phyloP scores from a whole-genome alignment of 169 alveolate genomes.

The Neospora caninum region DNA sequence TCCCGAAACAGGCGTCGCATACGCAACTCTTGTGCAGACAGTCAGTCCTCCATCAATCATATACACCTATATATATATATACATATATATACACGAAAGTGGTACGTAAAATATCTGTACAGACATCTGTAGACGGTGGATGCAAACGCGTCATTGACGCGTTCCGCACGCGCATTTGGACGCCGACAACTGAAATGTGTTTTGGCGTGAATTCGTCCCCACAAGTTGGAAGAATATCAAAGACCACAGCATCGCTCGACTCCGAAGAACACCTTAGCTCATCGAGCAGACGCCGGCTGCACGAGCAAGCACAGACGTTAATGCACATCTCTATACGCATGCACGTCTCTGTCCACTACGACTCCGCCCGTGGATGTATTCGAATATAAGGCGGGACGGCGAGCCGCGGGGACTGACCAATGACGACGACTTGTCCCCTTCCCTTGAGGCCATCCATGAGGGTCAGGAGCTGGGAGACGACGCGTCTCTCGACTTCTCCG shows the following conservation, averaged over 20 bases:
- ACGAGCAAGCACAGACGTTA: no score
- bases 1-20: background rate
- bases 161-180: background rate
- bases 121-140: background rate
- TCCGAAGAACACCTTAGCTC: no score
- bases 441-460: constrained; percentile 99
- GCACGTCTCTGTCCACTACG: background rate
- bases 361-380: background rate
- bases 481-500: constrained; percentile 99
- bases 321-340: background rate
- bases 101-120: background rate
- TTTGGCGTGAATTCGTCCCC: no score
- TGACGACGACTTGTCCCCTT: constrained; percentile 98
- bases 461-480: constrained; percentile 98
- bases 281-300: no score
- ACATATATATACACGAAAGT: background rate
- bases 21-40: background rate
- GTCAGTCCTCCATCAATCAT: background rate
- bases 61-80: background rate
- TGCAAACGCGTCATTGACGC: background rate
- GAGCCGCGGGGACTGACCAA: constrained; percentile 86
- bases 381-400: constrained; percentile 19
- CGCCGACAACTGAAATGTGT: background rate
- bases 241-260: no score
- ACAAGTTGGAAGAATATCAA: no score